Base-by-base conservation (phyloP, 1,284 basidiomycete genomes). In the Cutaneotrichosporon daszewskae region DNA sequence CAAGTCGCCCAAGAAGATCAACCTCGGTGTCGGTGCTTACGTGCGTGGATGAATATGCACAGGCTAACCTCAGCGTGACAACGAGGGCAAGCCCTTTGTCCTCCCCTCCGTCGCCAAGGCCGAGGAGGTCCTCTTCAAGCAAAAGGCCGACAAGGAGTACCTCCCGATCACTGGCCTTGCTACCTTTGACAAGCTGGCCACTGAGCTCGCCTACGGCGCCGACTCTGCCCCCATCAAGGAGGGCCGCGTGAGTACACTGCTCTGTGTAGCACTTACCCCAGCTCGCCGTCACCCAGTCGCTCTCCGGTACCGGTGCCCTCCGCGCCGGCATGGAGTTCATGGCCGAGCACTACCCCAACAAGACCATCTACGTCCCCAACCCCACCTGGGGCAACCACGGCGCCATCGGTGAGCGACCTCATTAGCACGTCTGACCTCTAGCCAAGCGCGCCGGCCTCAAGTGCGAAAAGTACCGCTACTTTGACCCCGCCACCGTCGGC, bases 381-480 rank as follows among this genome's bases (percentile, higher is more conserved):
- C 95, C 95, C 16, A 88, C 92, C 12, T 99, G 94, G 95, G 94
- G 94, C 34, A 97, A 97, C 75, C 94, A 98, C 72, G 87, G 84
- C 32, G 76, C 77, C 80, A 59, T 90, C 81, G 77, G 80, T 58
- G 68, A 83, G 54, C 87, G 92, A 6, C 5, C 27, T 8, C 33
- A 11, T 4, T n/a, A 6, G 2, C 31, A 13, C 12, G 4, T 12
- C 35, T 37, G 24, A 37, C 43, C 37, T 28, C 19, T 27, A 45
- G 50, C 46, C 40, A 47, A 47, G 46, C 32, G 27, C 72, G 87
- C 87, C 42, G 92, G 92, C 14, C 77, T 98, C 35, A 88, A 95
- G 74, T 90, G 97, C 60, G 84, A 87, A 63, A 77, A 79, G 32
- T 98, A 98, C 76, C 43, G 59, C 49, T 98, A 97, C 75, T 97